Base-by-base conservation (phyloP, 805 yeast species). In the Deakozyma indianensis region DNA sequence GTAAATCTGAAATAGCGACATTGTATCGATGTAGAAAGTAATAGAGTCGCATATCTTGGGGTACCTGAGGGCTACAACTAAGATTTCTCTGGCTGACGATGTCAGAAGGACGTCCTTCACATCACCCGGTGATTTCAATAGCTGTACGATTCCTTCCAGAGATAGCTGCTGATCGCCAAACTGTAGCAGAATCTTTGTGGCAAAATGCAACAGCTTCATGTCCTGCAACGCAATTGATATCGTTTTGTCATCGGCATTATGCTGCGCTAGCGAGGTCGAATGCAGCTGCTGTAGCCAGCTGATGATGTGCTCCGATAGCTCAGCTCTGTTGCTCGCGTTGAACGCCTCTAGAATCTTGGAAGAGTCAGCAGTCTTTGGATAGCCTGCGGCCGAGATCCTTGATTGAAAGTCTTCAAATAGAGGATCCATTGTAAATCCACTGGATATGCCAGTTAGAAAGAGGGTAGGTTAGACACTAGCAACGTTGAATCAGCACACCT, bases 171-270 rank as follows among this genome's bases (percentile, higher is more conserved):
- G 15, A n/a, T 14, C 20, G 7, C 35, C 23, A 9, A 28, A 14
- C 24, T 21, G 20, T 21, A 42, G 29, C 15, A 41, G 16, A 9
- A 81, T 47, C 50, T 79, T 81, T 18, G 82, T 60, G 41, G 90
- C 56, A 21, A 69, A 73, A 28, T 82, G 80, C 46, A 92, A 73
- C 3, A 75, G 71, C 57, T 78, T 82, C 71, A 90, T 78, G 58
- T 92, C 97, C 54, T 85, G 87, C 7, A 90, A 67, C 0, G 96
- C 84, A 15, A 90, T 79, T 5, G 81, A 46, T 16, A 66, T 53
- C 35, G 64, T 44, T 22, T 55, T 56, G 1, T 25, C 28, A 25
- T 14, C 28, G 14, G 28, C 28, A 7, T 25, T 14, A 25, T 25
- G 28, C 28, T 9, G 28, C 14, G 28, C 28, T 7, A 25, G 14